Evolutionary conservation across 1,284 basidiomycete genomes (phyloP).

Genomic region (Papiliotrema laurentii): DNA sequence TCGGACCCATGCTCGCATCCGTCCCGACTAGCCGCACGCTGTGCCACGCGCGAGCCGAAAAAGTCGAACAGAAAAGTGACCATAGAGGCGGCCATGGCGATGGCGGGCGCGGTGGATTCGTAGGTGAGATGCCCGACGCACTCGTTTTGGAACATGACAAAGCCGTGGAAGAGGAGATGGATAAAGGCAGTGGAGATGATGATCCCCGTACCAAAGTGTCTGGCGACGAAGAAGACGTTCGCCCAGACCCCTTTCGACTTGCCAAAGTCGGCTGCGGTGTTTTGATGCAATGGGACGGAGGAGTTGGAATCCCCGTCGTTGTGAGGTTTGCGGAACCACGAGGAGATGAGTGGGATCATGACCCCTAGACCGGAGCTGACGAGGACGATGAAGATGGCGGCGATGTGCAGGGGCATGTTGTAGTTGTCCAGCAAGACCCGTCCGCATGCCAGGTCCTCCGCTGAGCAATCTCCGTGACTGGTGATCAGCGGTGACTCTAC

Average conservation of each 20-base stretch:
- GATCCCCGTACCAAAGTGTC: slow-evolving; percentile 47
- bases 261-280: slow-evolving; percentile 17
- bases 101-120: slow-evolving; percentile 48
- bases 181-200: slow-evolving; percentile 51
- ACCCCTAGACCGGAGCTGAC: slow-evolving; percentile 44
- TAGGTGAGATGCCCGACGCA: slow-evolving; percentile 49
- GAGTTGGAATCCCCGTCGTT: slow-evolving; percentile 5
- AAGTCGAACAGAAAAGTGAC: slow-evolving; percentile 45
- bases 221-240: slow-evolving; percentile 43
- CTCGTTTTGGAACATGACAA: slow-evolving; percentile 46
- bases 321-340: slow-evolving; percentile 13
- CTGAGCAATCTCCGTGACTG: slow-evolving; percentile 48
- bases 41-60: slow-evolving; percentile 32
- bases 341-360: slow-evolving; percentile 37
- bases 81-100: slow-evolving; percentile 39
- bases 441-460: slow-evolving; percentile 40
- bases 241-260: slow-evolving; percentile 21
- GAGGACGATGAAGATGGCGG: slow-evolving; percentile 48
- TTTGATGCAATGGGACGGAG: neutral
- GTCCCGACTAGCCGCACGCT: neutral
- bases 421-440: slow-evolving; percentile 33
- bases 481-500: slow-evolving; percentile 3
- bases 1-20: no score
- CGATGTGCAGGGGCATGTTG: slow-evolving; percentile 49
- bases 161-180: slow-evolving; percentile 50